Evolutionary conservation across 2,329 filamentous ascomycete species (phyloP).

Genomic region (Myriosclerotinia scirpicola): DNA sequence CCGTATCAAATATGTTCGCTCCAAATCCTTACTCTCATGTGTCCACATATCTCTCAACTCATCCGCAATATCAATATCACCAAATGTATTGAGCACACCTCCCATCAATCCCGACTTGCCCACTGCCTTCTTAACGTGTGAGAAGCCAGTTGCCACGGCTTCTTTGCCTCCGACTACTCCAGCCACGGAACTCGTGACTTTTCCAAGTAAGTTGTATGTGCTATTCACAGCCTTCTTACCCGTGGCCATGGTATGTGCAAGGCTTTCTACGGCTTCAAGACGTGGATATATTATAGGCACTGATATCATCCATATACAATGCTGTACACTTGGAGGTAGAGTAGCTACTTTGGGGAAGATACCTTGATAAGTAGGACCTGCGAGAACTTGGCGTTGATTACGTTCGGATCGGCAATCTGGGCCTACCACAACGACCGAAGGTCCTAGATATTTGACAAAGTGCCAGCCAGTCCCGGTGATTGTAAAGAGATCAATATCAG

Average conservation of each 20-base stretch:
- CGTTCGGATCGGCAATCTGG: slow-evolving; percentile 90
- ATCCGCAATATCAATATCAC: slow-evolving; percentile 91
- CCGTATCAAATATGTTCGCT: slow-evolving; percentile 92
- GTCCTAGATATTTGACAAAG: slow-evolving; percentile 94
- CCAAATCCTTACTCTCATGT: slow-evolving; percentile 94
- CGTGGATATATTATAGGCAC: slow-evolving; percentile 90
- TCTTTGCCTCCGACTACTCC: slow-evolving; percentile 95
- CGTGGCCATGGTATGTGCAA: slow-evolving; percentile 87
- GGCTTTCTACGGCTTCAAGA: slow-evolving; percentile 84
- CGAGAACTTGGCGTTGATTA: slow-evolving; percentile 87
- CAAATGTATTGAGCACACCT: slow-evolving; percentile 91
- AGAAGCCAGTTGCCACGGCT: slow-evolving; percentile 88
- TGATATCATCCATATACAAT: slow-evolving; percentile 94
- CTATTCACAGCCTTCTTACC: slow-evolving; percentile 97
- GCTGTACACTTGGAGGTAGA: slow-evolving; percentile 88
- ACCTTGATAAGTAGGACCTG: slow-evolving; percentile 94
- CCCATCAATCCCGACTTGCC: slow-evolving; percentile 96
- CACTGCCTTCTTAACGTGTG: slow-evolving; percentile 92
- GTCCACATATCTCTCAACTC: slow-evolving; percentile 98
- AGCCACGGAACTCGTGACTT: slow-evolving; percentile 90
- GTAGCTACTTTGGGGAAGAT: slow-evolving; percentile 94
- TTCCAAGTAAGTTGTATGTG: slow-evolving; percentile 93
- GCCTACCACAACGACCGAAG: slow-evolving; percentile 84
- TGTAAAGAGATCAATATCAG: slow-evolving; percentile 90
- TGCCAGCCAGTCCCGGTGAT: slow-evolving; percentile 98